Conservation (phyloP, 1,284 basidiomycete species). For the Ceratobasidium theobromae region DNA sequence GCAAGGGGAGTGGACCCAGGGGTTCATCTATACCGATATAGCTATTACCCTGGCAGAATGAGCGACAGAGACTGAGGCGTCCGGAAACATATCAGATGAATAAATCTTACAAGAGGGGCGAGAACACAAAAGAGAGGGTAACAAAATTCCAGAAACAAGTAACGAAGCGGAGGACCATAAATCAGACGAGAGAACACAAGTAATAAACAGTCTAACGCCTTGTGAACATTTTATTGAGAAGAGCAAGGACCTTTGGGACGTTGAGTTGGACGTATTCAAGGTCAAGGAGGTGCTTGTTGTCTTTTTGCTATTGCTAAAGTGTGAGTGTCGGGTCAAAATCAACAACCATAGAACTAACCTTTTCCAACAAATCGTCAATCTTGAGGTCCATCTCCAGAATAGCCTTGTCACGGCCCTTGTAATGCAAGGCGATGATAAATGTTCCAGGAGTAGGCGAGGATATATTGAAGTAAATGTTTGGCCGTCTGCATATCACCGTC, state of each 20-base stretch:
- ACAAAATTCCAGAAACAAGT: conserved; percentile 28
- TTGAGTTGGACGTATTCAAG: conserved; percentile 97
- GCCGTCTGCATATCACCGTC: conserved; percentile 59
- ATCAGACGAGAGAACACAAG: neutral
- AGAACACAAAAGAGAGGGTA: conserved; percentile 7
- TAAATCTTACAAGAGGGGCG: conserved; percentile 18
- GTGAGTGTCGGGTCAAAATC: neutral
- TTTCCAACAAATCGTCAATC: conserved; percentile 97
- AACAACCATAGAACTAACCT: conserved; percentile 54
- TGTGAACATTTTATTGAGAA: conserved; percentile 89
- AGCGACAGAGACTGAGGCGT: conserved; percentile 2
- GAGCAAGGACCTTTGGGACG: conserved; percentile 88
- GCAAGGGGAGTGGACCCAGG: neutral
- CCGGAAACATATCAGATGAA: conserved; percentile 17
- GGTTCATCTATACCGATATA: neutral
- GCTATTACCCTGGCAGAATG: conserved; percentile 14
- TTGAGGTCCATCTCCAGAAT: conserved; percentile 99
- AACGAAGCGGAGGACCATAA: conserved; percentile 28
- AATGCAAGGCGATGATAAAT: conserved; percentile 97
- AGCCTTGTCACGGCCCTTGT: conserved; percentile 98
- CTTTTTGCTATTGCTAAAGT: conserved; percentile 77
- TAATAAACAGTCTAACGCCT: conserved; percentile 22
- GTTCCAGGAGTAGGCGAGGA: conserved; percentile 96
- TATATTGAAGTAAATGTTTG: conserved; percentile 99
- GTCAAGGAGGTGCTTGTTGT: conserved; percentile 93